Base-by-base conservation (phyloP, 257 asterid species). In the Solanum neorickii region DNA sequence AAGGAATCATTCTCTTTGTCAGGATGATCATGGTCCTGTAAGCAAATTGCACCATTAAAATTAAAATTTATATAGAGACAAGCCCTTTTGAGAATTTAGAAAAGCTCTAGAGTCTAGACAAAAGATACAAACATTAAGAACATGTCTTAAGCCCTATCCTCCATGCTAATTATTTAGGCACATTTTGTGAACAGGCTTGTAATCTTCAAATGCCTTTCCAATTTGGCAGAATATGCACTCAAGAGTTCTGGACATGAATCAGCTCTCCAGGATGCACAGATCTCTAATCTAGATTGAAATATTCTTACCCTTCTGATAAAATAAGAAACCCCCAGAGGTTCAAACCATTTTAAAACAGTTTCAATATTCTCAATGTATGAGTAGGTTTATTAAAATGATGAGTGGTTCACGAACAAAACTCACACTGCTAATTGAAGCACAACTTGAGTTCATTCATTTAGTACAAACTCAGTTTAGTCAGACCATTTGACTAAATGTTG, bases 11-110 rank as follows among this genome's bases (percentile, higher is more conserved):
- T 86, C 88, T 90, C 88, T 33, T 87, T 90, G 14, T 88, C 93
- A 83, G 69, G 86, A 89, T 41, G 66, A 52, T 47, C 87, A 89
- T 59, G 84, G 80, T 86, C 94, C 98, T 96, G 89, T 82, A 92
- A 21, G 88, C 49, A 85, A 72, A 69, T 70, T 37, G n/a, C 52
- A 85, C 69, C 25, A 10, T 47, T 25, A 47, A 80, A 80, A 10
- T 27, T 25, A 47, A 80, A 80, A 29, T 80, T 80, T 49, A 80
- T 6, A 49, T 16, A 16, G 68, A 80, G 44, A 49, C 42, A 1
- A 47, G 29, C 18, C 46, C 85, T 80, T 80, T 10, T 11, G 4
- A 80, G 85, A 29, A 80, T 47, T 80, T 47, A 29, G 29, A 74
- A 80, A 80, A 49, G 85, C 6, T 49, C 42, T 47, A 16, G 46